Percentiles rank a stretch among this genome's conserved stretches.
phyloP scores from a whole-genome alignment of 2,329 filamentous ascomycete genomes.

The Stemphylium lycopersici region DNA sequence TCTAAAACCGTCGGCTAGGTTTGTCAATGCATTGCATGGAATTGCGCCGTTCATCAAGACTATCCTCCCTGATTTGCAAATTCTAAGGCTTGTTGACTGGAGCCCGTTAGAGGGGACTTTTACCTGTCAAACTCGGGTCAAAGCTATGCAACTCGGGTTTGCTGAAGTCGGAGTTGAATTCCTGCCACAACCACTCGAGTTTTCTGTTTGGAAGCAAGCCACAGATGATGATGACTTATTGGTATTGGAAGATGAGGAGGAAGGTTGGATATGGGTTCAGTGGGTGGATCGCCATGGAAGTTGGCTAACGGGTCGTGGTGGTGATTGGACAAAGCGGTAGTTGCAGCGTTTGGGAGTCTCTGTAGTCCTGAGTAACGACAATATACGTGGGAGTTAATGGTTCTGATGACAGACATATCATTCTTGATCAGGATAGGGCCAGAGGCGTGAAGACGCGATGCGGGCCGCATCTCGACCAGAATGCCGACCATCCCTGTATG shows the following conservation, averaged over 20 bases:
- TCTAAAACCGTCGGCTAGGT: neutral
- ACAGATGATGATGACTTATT: neutral
- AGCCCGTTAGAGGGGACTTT: constrained; percentile 5
- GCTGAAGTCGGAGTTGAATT: neutral
- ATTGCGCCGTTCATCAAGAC: neutral
- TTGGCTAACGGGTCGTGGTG: neutral
- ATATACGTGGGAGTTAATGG: no score
- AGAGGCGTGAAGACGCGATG: neutral
- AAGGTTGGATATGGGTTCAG: constrained; percentile 9
- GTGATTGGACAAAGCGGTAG: neutral
- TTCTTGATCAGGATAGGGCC: no score
- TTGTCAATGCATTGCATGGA: neutral
- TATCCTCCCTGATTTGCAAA: neutral
- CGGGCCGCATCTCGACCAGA: neutral
- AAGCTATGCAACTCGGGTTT: neutral
- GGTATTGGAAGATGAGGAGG: neutral
- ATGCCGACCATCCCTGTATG: neutral
- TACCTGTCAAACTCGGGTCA: constrained; percentile 2
- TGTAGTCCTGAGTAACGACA: no score
- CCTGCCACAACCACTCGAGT: neutral
- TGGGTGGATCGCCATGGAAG: neutral
- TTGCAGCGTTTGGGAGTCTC: neutral
- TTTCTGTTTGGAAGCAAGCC: neutral
- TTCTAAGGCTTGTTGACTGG: constrained; percentile 4
- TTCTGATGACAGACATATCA: no score